Conservation (phyloP, 2,329 filamentous ascomycete species). For the Cucurbitaria berberidis region DNA sequence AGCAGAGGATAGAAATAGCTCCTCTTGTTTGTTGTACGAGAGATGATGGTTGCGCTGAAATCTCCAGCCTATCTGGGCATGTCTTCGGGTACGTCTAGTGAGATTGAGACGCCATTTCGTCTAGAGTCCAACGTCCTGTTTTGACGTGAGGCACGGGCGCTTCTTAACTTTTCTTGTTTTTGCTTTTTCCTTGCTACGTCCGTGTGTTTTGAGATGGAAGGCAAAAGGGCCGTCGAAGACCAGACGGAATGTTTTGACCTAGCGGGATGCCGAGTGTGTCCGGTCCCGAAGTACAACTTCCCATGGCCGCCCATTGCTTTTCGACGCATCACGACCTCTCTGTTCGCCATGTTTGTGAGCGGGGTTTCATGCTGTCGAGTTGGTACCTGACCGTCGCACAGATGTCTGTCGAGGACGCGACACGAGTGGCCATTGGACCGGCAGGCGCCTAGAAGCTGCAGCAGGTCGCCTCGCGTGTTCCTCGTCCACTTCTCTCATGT, state of each 20-base stretch:
- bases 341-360: neutral
- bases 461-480: neutral
- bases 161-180: too few relatives aligned
- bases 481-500: conserved; percentile 1
- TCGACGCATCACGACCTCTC: neutral
- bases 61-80: too few relatives aligned
- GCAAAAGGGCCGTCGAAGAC: conserved; percentile 6
- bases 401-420: neutral
- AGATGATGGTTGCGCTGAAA: too few relatives aligned
- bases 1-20: conserved; percentile 14
- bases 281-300: neutral
- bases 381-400: neutral
- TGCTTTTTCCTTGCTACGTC: conserved; percentile 11
- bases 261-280: neutral
- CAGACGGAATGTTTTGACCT: neutral
- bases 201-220: conserved; percentile 8
- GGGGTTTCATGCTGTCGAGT: neutral
- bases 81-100: conserved; percentile 12
- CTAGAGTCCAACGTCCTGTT: conserved; percentile 20
- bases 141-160: too few relatives aligned
- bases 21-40: neutral
- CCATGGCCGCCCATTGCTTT: neutral
- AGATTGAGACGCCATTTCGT: conserved; percentile 3
- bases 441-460: neutral
- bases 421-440: neutral